These are phyloP conservation scores for Lepidium aucheri DNA, from an alignment of 345 rosid species.

Conservation along the genomic window DNA sequence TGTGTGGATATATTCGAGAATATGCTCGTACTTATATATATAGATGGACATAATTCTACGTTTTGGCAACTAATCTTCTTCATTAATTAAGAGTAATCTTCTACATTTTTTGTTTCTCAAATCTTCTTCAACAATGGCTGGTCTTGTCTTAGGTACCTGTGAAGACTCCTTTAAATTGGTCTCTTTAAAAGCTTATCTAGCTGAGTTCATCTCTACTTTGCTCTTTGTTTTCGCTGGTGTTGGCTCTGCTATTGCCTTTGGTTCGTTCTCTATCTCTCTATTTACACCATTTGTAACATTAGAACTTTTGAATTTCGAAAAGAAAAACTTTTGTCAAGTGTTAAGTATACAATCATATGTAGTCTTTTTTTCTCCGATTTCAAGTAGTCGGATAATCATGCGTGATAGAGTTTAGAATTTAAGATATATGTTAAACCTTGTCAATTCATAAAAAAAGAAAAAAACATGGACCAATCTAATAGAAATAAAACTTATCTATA, in stretches of 20 bases:
- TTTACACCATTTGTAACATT: no score
- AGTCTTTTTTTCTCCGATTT: no score
- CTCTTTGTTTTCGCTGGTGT: conserved; percentile 88
- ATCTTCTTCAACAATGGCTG: conserved; percentile 15
- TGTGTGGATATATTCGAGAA: neutral
- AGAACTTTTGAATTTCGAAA: no score
- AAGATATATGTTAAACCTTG: no score
- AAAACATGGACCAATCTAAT: no score
- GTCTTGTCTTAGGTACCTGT: conserved; percentile 62
- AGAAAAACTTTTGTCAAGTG: no score
- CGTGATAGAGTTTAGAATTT: no score
- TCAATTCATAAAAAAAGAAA: no score
- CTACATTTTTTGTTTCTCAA: no score
- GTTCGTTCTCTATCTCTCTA: conserved; percentile 31
- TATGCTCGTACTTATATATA: conserved; percentile 8
- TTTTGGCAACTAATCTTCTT: neutral
- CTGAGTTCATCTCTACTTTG: conserved; percentile 94
- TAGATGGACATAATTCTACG: neutral
- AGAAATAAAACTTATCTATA: neutral
- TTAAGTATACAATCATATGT: no score
- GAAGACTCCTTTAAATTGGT: conserved; percentile 61
- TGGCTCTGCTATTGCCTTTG: conserved; percentile 80
- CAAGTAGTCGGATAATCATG: no score
- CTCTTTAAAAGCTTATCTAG: conserved; percentile 64
- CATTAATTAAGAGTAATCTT: neutral